Base-by-base conservation (phyloP, 2,329 filamentous ascomycete species). In the Elsinoe batatas region DNA sequence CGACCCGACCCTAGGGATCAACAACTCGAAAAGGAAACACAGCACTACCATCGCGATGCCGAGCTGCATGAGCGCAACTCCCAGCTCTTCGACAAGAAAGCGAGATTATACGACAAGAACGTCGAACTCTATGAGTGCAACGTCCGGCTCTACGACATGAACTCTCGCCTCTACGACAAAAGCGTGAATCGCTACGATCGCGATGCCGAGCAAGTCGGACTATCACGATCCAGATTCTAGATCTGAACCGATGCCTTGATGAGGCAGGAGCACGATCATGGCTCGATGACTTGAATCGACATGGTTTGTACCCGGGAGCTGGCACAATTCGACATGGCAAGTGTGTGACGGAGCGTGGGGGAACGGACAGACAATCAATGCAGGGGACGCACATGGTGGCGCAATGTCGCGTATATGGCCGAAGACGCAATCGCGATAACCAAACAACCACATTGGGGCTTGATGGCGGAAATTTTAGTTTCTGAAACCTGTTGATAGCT, bases 31-130 rank as follows among this genome's bases (percentile, higher is more conserved):
- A 51, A 51, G 47, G 47, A 51, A 20, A 35, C 35, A 1, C 32
- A 51, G 5, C 47, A 51, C 35, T 51, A 13, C 33, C 5, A 10
- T 2, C 47, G 47, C 11, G 47, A 51, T 13, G 17, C 47, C 15
- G 47, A 51, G 32, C 33, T 51, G n/a, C 47, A 51, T 13, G 47
- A 51, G 33, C 32, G 47, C 5, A 51, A 51, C 35, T 33, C 47
- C 11, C 47, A 51, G 33, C 47, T 51, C 5, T 38, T 51, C 15
- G 47, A 51, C 47, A 51, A 51, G 47, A 51, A 51, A 15, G 17
- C 32, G 7, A 37, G 47, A 37, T 35, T 51, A 13, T 38, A 51
- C 32, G 47, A 51, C 18, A 51, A 51, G 47, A 51, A 51, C 47
- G 47, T 51, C 17, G 47, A 51, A 18, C 35, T 51, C 12, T 38